Evolutionary conservation across 495 filamentous ascomycete genomes (phyloP).

Genomic region (Penicillium waksmanii): DNA sequence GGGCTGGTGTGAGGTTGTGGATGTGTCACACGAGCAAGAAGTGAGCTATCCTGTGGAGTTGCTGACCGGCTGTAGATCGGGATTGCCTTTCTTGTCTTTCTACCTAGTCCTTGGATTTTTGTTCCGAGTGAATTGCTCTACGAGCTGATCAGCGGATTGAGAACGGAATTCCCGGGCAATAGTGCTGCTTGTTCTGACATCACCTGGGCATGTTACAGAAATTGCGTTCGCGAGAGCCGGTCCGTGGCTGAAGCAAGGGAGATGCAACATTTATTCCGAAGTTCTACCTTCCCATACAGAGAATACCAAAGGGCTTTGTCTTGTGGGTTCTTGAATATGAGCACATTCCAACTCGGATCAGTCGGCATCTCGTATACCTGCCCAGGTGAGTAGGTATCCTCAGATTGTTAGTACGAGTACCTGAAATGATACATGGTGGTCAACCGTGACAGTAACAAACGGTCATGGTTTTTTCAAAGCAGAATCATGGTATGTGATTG

Average conservation of each 20-base stretch:
- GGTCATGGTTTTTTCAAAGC: no score
- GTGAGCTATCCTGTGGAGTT: neutral
- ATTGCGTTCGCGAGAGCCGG: neutral
- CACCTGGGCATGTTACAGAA: neutral
- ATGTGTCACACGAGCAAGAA: constrained; percentile 1
- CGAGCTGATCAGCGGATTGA: neutral
- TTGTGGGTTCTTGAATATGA: neutral
- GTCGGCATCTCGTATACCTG: constrained; percentile 6
- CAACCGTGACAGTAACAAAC: no score
- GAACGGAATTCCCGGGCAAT: no score
- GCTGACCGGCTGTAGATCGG: no score
- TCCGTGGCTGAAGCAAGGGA: constrained; percentile 20
- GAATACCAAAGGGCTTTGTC: neutral
- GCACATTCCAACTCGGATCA: constrained; percentile 9
- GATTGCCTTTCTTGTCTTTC: no score
- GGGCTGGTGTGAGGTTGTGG: neutral
- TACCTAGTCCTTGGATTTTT: no score
- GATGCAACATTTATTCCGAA: neutral
- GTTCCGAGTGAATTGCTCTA: neutral
- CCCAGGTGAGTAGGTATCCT: neutral
- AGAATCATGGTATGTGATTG: no score
- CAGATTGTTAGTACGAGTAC: neutral
- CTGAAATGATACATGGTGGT: neutral
- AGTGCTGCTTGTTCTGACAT: neutral
- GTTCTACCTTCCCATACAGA: neutral